Conservation (phyloP, 1,139 yeast genomes). For the Petasospora rhodanensis region DNA sequence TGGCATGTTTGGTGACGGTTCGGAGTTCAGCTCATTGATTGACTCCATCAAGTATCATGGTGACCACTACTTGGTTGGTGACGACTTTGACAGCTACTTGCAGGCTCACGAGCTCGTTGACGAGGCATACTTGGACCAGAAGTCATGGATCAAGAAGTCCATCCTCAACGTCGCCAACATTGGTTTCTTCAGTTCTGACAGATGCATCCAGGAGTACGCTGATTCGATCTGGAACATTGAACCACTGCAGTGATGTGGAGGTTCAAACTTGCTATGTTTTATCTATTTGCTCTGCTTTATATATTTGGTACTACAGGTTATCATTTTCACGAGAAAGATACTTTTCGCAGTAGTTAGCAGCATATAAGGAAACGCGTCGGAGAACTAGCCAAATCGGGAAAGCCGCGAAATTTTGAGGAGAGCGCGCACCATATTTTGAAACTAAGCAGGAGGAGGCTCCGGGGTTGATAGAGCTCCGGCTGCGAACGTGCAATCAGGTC, state of each 20-base stretch:
- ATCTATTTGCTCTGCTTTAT: too few relatives aligned
- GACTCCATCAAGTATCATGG: constrained; percentile 71
- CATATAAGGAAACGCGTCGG: too few relatives aligned
- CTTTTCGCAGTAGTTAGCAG: too few relatives aligned
- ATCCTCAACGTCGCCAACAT: constrained; percentile 83
- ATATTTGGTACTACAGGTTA: too few relatives aligned
- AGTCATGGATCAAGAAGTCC: constrained; percentile 71
- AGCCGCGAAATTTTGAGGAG: too few relatives aligned
- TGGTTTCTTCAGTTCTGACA: constrained; percentile 90
- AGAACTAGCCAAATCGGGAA: too few relatives aligned
- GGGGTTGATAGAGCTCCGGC: too few relatives aligned
- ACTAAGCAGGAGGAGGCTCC: too few relatives aligned
- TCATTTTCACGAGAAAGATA: too few relatives aligned
- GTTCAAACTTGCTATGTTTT: not conserved
- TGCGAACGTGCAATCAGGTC: too few relatives aligned
- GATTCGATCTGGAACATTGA: constrained; percentile 91
- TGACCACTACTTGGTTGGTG: constrained; percentile 81
- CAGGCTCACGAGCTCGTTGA: constrained; percentile 79
- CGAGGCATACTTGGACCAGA: constrained; percentile 60
- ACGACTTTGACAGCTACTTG: constrained; percentile 82
- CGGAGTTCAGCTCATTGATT: constrained; percentile 63
- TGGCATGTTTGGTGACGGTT: constrained; percentile 69
- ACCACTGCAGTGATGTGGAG: constrained; percentile 38
- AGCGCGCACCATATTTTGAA: too few relatives aligned
- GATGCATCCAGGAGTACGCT: constrained; percentile 90